Evolutionary conservation across 2,329 filamentous ascomycete species (phyloP), one percentile per base, ranked within the genome.

Genomic region (Aspergillus sp.): DNA sequence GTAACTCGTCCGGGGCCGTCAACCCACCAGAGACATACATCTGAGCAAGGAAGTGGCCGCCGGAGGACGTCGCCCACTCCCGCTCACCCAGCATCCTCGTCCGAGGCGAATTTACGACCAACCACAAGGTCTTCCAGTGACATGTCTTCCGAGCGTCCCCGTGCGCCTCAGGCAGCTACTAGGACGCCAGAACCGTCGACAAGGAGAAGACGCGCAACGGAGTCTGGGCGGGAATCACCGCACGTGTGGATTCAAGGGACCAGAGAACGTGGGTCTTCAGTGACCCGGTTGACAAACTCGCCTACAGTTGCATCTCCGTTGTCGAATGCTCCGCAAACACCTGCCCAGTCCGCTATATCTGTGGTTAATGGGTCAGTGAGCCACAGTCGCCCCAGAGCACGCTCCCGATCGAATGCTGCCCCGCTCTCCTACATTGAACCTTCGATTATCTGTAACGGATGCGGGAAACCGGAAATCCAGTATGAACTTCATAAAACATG

Each of bases 401-500:
- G 60, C 17, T 63, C 66, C 5, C 57, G 63, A 46, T 59, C 61
- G 13, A 62, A 64, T 37, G 53, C 47, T 17, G 51, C 69, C 44
- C 48, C 50, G 12, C 38, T 57, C 2, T 69, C 81, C 1, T 88
- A 80, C 53, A 66, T 73, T 1, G 88, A 94, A 60, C 88, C 90
- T 1, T 82, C 81, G 1, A 80, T 95, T 44, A 76, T 74, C 7
- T 96, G 91, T 64, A 79, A 82, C 33, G 75, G 80, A 7, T 97
- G 91, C 64, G 71, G 75, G 17, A 85, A 79, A 53, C 60, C 74
- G 5, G 80, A 90, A 51, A 90, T 96, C 33, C 85, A 95, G 63
- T 89, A 95, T 57, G 82, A 88, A 7, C 71, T 95, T 2, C 88
- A 96, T 66, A 95, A 91, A 68, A 86, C 86, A 62, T 97, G 91